A percentile compares a stretch with the other conserved stretches of the same genome.
Evolutionary conservation across 768 basidiomycete genomes (phyloP).

Genomic region (Lactarius sanguifluus): DNA sequence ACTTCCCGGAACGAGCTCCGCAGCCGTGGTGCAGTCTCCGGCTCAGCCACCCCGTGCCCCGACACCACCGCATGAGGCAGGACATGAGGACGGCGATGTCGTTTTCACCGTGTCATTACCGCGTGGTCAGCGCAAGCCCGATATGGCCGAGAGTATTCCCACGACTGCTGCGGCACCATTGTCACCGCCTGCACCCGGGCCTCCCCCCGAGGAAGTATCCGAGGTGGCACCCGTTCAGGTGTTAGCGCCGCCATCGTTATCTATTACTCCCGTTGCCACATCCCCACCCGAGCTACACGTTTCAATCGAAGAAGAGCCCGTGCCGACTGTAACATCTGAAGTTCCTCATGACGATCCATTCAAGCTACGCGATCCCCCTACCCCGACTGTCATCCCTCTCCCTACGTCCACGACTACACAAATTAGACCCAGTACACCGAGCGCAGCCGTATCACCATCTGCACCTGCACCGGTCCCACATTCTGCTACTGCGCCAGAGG

Average conservation of each 20-base stretch:
- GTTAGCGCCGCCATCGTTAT: not conserved
- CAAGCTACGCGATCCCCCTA: constrained; percentile 53
- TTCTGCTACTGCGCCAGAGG: constrained; percentile 18
- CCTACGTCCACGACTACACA: constrained; percentile 30
- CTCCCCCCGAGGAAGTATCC: not conserved
- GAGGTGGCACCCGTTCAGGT: not conserved
- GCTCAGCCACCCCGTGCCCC: constrained; percentile 27
- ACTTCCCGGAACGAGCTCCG: constrained; percentile 49
- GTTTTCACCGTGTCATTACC: constrained; percentile 19
- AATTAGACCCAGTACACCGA: constrained; percentile 10
- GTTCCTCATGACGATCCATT: constrained; percentile 55
- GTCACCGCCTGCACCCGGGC: constrained; percentile 11
- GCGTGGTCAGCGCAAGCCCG: constrained; percentile 6
- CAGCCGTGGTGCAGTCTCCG: constrained; percentile 46
- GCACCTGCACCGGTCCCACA: constrained; percentile 14
- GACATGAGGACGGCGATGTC: constrained; percentile 11
- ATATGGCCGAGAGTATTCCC: constrained; percentile 13
- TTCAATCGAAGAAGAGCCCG: constrained; percentile 29
- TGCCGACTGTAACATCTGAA: constrained; percentile 40
- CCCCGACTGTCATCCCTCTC: constrained; percentile 39
- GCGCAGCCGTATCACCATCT: constrained; percentile 7
- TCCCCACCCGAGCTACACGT: constrained; percentile 18
- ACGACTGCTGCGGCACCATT: constrained; percentile 12
- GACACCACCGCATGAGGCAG: constrained; percentile 8
- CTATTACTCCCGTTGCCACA: not conserved